Evolutionary conservation across 495 filamentous ascomycete species (phyloP).

Genomic region (Apiosordaria backusii): DNA sequence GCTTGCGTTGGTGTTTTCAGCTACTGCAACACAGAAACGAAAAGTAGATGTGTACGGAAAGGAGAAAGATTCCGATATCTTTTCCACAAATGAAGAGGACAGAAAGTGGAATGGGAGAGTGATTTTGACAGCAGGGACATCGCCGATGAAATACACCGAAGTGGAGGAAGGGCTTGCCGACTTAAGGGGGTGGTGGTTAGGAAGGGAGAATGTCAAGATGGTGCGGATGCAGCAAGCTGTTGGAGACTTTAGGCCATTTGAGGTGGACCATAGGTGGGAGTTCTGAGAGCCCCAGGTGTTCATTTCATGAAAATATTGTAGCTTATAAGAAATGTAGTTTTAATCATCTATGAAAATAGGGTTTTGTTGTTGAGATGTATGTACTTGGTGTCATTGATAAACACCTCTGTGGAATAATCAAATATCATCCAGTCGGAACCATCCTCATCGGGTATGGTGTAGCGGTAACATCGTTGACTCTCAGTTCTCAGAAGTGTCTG

Average conservation of each 20-base stretch:
- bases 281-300: background rate
- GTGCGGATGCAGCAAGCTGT: background rate
- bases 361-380: background rate
- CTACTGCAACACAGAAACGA: background rate
- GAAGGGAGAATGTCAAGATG: background rate
- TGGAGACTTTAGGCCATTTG: background rate
- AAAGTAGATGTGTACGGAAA: background rate
- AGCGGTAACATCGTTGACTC: slow-evolving; percentile 15
- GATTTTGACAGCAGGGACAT: background rate
- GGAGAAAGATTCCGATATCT: background rate
- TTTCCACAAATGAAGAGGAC: background rate
- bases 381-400: background rate
- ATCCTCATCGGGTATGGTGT: slow-evolving; percentile 1
- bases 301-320: no score
- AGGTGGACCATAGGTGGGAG: background rate
- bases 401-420: background rate
- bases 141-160: background rate
- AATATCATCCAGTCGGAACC: background rate
- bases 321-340: no score
- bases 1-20: background rate
- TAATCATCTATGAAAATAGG: background rate
- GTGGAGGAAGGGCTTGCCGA: background rate
- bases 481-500: slow-evolving; percentile 9
- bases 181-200: background rate
- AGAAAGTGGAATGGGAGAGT: background rate